phyloP scores from a whole-genome alignment of 1,284 basidiomycete genomes.

The Hypsizygus ulmarius region DNA sequence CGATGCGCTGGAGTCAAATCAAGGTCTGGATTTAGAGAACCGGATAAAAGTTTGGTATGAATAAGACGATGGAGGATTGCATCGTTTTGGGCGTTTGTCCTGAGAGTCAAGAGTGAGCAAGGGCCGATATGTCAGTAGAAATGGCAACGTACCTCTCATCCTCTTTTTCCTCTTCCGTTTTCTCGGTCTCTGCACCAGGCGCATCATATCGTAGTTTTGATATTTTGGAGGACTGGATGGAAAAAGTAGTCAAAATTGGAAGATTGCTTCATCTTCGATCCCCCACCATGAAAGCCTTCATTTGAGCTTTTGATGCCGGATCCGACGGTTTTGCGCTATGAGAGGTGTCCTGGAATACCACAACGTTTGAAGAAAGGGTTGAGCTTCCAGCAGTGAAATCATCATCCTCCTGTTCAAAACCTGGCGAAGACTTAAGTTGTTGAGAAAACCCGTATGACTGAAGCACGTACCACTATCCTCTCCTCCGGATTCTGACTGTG shows the following conservation, averaged over 20 bases:
- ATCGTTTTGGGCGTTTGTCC: slow-evolving; percentile 73
- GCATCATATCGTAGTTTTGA: slow-evolving; percentile 48
- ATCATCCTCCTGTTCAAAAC: slow-evolving; percentile 42
- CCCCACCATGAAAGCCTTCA: slow-evolving; percentile 71
- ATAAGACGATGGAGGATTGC: slow-evolving; percentile 70
- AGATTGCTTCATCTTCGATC: slow-evolving; percentile 1
- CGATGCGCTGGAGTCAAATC: slow-evolving; percentile 61
- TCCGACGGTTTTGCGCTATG: slow-evolving; percentile 22
- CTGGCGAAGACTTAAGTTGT: slow-evolving; percentile 18
- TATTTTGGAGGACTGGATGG: slow-evolving; percentile 71
- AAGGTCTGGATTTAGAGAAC: slow-evolving; percentile 60
- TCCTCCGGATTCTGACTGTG: slow-evolving; percentile 10
- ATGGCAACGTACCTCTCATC: slow-evolving; percentile 40
- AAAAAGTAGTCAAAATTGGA: neutral
- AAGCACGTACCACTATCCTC: slow-evolving; percentile 16
- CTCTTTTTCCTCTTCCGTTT: slow-evolving; percentile 39
- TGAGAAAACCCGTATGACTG: neutral
- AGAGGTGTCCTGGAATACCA: slow-evolving; percentile 54
- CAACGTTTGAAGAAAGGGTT: slow-evolving; percentile 37
- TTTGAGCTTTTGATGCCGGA: slow-evolving; percentile 40
- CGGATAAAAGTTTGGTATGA: slow-evolving; percentile 74
- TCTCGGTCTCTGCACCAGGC: slow-evolving; percentile 19
- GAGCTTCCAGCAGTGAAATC: slow-evolving; percentile 35
- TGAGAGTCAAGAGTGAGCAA: slow-evolving; percentile 24
- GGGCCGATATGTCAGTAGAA: neutral